Percentiles rank a stretch among this genome's conserved stretches.
These are phyloP conservation scores for Escallonia herrerae DNA, from an alignment of 129 eudicot species.

Conservation along the genomic window DNA sequence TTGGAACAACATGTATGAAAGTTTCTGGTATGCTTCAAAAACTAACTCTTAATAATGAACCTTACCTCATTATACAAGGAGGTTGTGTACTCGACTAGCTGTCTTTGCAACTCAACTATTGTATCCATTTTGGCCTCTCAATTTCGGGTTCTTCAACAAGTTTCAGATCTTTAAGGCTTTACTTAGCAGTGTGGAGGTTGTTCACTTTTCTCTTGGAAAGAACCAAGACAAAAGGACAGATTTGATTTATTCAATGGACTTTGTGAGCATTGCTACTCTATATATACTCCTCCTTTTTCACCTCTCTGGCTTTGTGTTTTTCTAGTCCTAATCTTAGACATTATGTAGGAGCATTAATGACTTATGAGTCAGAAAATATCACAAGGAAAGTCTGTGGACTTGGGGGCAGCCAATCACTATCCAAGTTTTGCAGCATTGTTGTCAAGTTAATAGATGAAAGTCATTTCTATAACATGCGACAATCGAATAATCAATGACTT, in stretches of 20 bases:
- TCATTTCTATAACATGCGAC: too few species aligned
- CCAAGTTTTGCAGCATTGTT: too few species aligned
- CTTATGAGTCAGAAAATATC: too few species aligned
- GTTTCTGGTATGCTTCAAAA: neutral
- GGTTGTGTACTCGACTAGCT: conserved; percentile 13
- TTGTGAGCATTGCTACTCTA: neutral
- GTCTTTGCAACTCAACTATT: conserved; percentile 21
- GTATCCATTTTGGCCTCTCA: conserved; percentile 13
- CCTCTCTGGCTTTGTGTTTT: neutral
- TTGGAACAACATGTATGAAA: neutral
- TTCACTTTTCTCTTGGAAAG: neutral
- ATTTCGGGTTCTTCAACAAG: neutral
- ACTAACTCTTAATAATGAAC: neutral
- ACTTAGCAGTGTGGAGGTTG: neutral
- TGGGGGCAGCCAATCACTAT: too few species aligned
- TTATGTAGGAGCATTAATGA: too few species aligned
- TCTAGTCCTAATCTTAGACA: neutral
- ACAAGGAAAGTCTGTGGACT: too few species aligned
- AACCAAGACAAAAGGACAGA: neutral
- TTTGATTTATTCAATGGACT: neutral
- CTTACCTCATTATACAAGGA: conserved; percentile 21
- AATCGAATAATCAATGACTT: too few species aligned
- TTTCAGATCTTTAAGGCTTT: neutral
- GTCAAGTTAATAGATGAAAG: too few species aligned
- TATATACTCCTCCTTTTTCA: conserved; percentile 2